phyloP scores from a whole-genome alignment of 2,329 filamentous ascomycete species.

The Hymenoscyphus albidus region DNA sequence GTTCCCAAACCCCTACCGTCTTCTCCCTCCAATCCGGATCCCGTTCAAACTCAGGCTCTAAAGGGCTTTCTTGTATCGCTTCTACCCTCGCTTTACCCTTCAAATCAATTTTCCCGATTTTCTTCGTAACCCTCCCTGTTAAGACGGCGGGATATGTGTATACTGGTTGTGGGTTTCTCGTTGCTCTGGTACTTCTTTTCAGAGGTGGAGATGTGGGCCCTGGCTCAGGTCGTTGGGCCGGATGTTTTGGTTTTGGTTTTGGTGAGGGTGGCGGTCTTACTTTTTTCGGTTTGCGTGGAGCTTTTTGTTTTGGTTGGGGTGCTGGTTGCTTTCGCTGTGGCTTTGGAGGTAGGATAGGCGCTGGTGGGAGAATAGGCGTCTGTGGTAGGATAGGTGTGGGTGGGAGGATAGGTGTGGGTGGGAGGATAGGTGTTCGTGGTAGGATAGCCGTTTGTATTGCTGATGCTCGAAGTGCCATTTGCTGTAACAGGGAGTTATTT shows the following conservation, averaged over 20 bases:
- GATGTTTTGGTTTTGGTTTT: background rate
- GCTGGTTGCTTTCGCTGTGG: no score
- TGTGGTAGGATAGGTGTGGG: background rate
- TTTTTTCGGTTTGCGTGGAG: background rate
- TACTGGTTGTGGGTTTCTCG: background rate
- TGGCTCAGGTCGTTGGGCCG: background rate
- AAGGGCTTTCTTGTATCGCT: background rate
- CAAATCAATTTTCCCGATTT: no score
- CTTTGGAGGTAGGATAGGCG: background rate
- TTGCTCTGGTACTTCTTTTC: background rate
- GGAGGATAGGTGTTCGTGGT: background rate
- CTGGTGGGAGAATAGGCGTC: no score
- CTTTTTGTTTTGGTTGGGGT: background rate
- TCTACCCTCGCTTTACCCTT: background rate
- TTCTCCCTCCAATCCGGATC: background rate
- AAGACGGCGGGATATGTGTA: background rate
- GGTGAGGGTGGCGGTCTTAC: background rate
- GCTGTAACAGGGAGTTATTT: background rate
- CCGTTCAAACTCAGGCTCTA: background rate
- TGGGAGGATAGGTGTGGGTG: no score
- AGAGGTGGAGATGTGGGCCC: background rate
- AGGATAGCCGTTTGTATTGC: background rate
- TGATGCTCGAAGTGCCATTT: background rate
- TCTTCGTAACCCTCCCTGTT: background rate
- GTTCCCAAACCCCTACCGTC: background rate